Evolutionary conservation across 257 asterid species (phyloP), one percentile per base, ranked within the genome.

Genomic region (Paraleonurus japonicus): DNA sequence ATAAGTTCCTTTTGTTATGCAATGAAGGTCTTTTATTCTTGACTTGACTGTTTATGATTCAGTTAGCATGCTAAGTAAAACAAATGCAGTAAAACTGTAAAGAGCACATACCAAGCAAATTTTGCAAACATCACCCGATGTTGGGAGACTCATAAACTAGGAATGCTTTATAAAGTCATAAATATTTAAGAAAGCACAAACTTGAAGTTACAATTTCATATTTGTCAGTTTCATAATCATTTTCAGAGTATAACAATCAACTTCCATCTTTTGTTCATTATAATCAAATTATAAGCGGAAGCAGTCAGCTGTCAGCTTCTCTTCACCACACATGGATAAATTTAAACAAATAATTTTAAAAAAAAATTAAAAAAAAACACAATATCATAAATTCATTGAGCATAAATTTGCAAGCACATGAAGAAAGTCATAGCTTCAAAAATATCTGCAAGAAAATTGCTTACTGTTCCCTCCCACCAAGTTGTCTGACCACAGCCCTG

Each of bases 391-490:
- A n/a, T n/a, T n/a, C n/a, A n/a, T n/a, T n/a, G n/a, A 30, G 69
- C 1, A 60, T 16, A 59, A 23, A 51, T 67, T 37, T 55, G 20
- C 23, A 45, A 19, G 37, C 33, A 60, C 9, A 54, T 33, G 2
- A 55, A 74, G 53, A 61, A 35, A 51, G n/a, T 51, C 17, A 54
- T 20, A 62, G 58, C 43, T 20, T 66, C 19, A 45, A 61, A 12
- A 10, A 66, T n/a, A 28, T 16, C 3, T 19, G 30, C 48, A 24
- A 69, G 41, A 69, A 72, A 37, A 48, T 2, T 72, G 43, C 91
- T 24, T 86, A 86, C 97, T 80, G 93, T 70, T 90, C 97, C 70
- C 81, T 81, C 75, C 95, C 92, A 50, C 97, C 97, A 61, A 85
- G 82, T 70, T 54, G 79, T 72, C 65, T 71, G 65, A 90, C 95